A percentile compares a stretch with the other conserved stretches of the same genome.
These are phyloP conservation scores for Fusarium continuum DNA, from an alignment of 2,329 filamentous ascomycete species.

Conservation along the genomic window DNA sequence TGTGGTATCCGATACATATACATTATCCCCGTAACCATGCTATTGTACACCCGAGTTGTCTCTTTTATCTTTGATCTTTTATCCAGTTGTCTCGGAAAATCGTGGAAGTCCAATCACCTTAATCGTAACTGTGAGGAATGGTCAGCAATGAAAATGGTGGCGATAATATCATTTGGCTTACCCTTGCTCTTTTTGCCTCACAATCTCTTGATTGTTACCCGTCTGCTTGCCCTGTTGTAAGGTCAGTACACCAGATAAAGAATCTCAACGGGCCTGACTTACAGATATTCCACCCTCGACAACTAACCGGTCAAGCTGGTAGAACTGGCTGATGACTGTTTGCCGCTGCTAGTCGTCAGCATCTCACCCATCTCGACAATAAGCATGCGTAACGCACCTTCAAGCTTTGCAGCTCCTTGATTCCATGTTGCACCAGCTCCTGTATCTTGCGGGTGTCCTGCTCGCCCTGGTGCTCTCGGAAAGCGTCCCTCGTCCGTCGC, in stretches of 20 bases:
- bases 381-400: conserved; percentile 69
- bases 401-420: conserved; percentile 86
- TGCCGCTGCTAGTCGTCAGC: conserved; percentile 73
- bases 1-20: conserved; percentile 44
- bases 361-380: no score
- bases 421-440: conserved; percentile 86
- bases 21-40: conserved; percentile 35
- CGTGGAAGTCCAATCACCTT: conserved; percentile 5
- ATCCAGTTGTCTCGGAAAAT: conserved; percentile 10
- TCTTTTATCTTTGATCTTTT: conserved; percentile 16
- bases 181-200: conserved; percentile 83
- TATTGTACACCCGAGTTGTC: conserved; percentile 40
- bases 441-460: conserved; percentile 81
- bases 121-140: conserved; percentile 29
- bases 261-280: conserved; percentile 30
- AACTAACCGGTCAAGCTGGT: conserved; percentile 88
- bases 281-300: conserved; percentile 88
- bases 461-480: conserved; percentile 80
- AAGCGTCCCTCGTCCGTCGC: conserved; percentile 89
- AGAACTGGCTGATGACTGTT: conserved; percentile 94
- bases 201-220: conserved; percentile 71
- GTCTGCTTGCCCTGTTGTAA: conserved; percentile 71
- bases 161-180: conserved; percentile 53
- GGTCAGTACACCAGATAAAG: conserved; percentile 20
- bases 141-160: conserved; percentile 1